Evolutionary conservation across 257 asterid genomes (phyloP), one percentile per base, ranked within the genome.

Genomic region (Paraleonurus japonicus): DNA sequence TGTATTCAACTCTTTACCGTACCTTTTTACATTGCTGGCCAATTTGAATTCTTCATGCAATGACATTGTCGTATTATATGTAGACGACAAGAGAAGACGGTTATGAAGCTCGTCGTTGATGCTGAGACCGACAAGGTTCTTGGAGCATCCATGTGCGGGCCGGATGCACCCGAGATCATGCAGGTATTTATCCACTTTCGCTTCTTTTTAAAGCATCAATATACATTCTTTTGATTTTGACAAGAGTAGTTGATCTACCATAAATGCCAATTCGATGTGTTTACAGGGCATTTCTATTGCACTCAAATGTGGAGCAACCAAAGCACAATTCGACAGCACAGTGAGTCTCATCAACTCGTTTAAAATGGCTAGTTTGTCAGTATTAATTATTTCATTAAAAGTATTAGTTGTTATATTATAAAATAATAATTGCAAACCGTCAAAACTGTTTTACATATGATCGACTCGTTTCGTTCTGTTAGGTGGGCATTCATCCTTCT

Each of bases 141-240:
- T 58, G 99, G 98, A 72, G 99, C 98, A 73, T 85, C 99, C 80
- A 91, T 94, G 98, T 91, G 96, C 63, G 99, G 99, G 67, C 90
- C 99, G 11, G 98, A 94, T 79, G 96, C 99, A 62, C 85, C 98
- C 60, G 99, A 94, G 82, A 91, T 91, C 76, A 89, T 94, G 92
- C 96, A 93, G 98, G 98, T 89, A 77, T 71, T 12, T 5, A 8
- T 26, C 47, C 33, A 3, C 4, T 9, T 16, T 17, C 3, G 59
- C 41, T 24, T 41, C 61, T 12, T 8, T 30, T 50, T 43, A 43
- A 15, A 43, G 17, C 51, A 43, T 43, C 4, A 6, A 13, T 43
- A 37, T 15, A 37, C 15, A 9, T 11, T 37, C 3, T 37, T 9
- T 3, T 37, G 15, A 11, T 37, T 37, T 37, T 9, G 45, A 37